Percentiles rank a stretch among this genome's conserved stretches.
Evolutionary conservation across 768 basidiomycete genomes (phyloP).

Genomic region (Termitomyces sp.): DNA sequence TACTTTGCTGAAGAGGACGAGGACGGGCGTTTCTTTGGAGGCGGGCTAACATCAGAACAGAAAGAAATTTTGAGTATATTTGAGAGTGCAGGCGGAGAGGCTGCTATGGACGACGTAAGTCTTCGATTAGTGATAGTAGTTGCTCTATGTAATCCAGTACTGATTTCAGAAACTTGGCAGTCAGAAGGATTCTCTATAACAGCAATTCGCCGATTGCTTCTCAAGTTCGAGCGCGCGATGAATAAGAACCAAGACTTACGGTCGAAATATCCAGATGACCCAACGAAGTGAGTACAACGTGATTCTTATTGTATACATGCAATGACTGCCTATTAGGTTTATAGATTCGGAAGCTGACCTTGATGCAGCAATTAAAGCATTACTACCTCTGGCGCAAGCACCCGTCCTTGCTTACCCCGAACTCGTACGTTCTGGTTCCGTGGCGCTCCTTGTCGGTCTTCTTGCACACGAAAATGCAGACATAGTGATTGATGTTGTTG

Average conservation of each 20-base stretch:
- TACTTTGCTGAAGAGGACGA: conserved; percentile 91
- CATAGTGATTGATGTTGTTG: conserved; percentile 94
- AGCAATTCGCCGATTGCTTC: conserved; percentile 67
- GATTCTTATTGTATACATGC: background rate
- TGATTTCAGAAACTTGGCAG: conserved; percentile 32
- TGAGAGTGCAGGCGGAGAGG: conserved; percentile 66
- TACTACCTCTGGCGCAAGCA: conserved; percentile 86
- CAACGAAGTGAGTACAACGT: conserved; percentile 66
- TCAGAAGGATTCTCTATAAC: conserved; percentile 65
- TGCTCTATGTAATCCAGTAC: conserved; percentile 18
- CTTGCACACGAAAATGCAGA: conserved; percentile 96
- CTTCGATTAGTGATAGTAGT: background rate
- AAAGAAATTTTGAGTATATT: conserved; percentile 96
- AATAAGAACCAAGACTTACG: conserved; percentile 96
- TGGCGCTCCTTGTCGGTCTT: conserved; percentile 73
- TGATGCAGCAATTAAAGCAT: conserved; percentile 78
- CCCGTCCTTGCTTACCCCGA: conserved; percentile 87
- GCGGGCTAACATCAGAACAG: conserved; percentile 88
- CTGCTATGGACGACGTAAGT: conserved; percentile 66
- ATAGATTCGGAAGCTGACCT: conserved; percentile 98
- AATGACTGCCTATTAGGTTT: conserved; percentile 54
- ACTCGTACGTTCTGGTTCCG: conserved; percentile 71
- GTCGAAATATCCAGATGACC: conserved; percentile 92
- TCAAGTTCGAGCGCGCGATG: conserved; percentile 82
- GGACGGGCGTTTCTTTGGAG: conserved; percentile 91